phyloP scores from a whole-genome alignment of 176 grass and related monocot genomes.

The Paspalum notatum region DNA sequence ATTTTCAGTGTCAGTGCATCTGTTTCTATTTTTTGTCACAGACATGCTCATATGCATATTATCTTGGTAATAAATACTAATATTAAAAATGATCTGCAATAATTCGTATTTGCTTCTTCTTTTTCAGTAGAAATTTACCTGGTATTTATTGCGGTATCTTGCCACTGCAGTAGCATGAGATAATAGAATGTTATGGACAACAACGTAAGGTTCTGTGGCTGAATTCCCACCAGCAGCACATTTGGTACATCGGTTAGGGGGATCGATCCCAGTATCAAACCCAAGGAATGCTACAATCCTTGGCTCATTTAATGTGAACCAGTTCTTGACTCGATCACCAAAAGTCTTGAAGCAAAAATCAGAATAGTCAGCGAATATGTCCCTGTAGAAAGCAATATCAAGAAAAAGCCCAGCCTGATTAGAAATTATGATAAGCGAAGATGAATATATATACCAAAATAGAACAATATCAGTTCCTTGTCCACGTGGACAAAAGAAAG shows the following conservation, averaged over 20 bases:
- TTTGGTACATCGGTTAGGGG: conserved; percentile 56
- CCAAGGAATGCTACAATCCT: conserved; percentile 65
- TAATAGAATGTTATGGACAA: conserved; percentile 66
- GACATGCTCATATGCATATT: neutral
- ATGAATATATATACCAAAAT: neutral
- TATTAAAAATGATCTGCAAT: neutral
- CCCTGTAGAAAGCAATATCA: conserved; percentile 41
- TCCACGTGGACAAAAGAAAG: neutral
- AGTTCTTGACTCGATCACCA: conserved; percentile 78
- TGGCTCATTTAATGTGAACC: conserved; percentile 87
- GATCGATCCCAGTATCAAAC: conserved; percentile 47
- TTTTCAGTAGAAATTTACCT: conserved; percentile 51
- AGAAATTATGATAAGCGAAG: conserved; percentile 9
- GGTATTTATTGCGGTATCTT: conserved; percentile 73
- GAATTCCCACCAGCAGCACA: conserved; percentile 64
- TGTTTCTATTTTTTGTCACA: neutral
- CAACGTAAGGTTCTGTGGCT: conserved; percentile 70
- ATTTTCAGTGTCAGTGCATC: neutral
- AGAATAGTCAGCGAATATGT: conserved; percentile 63
- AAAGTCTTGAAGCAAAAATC: conserved; percentile 85
- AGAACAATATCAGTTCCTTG: neutral
- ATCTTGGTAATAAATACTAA: neutral
- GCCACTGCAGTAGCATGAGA: conserved; percentile 74
- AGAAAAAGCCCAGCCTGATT: neutral
- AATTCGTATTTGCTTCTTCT: neutral